Conservation (phyloP, 768 basidiomycete genomes). For the Lactarius vividus region DNA sequence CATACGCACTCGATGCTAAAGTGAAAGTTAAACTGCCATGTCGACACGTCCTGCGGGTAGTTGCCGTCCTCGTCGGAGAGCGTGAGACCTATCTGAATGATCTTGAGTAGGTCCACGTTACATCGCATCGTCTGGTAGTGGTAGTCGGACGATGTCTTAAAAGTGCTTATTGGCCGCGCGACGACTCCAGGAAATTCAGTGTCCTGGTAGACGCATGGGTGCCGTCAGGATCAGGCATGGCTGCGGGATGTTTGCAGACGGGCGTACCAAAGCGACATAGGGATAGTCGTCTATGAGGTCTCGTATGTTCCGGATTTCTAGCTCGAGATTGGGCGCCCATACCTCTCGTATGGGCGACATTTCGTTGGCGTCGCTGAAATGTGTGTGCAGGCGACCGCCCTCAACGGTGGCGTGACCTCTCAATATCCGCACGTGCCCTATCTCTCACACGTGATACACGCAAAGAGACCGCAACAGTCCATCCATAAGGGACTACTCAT, state of each 20-base stretch:
- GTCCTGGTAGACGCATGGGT: slow-evolving; percentile 57
- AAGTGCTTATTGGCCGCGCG: slow-evolving; percentile 92
- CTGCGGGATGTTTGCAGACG: slow-evolving; percentile 14
- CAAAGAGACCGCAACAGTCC: neutral
- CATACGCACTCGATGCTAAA: slow-evolving; percentile 79
- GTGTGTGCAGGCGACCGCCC: neutral
- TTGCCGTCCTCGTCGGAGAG: slow-evolving; percentile 93
- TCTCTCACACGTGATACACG: slow-evolving; percentile 16
- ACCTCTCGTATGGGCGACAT: slow-evolving; percentile 93
- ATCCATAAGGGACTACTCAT: neutral
- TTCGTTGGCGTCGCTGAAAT: neutral
- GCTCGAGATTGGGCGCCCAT: slow-evolving; percentile 90
- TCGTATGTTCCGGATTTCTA: slow-evolving; percentile 87
- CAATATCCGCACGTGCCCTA: slow-evolving; percentile 14
- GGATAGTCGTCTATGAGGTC: slow-evolving; percentile 87
- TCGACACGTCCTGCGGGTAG: slow-evolving; percentile 83
- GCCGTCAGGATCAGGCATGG: slow-evolving; percentile 20
- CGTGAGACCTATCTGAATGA: slow-evolving; percentile 96
- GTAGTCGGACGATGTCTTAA: slow-evolving; percentile 96
- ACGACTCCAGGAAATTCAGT: slow-evolving; percentile 99
- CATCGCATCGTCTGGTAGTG: slow-evolving; percentile 99
- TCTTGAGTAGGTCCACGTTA: slow-evolving; percentile 96
- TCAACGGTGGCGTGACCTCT: slow-evolving; percentile 9
- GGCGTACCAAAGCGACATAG: slow-evolving; percentile 87
- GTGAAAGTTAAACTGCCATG: slow-evolving; percentile 99